Percentiles rank a stretch among this genome's conserved stretches.
Evolutionary conservation across 192 early-diverging fungal species (phyloP).

Genomic region (Kickxella alabastrina): DNA sequence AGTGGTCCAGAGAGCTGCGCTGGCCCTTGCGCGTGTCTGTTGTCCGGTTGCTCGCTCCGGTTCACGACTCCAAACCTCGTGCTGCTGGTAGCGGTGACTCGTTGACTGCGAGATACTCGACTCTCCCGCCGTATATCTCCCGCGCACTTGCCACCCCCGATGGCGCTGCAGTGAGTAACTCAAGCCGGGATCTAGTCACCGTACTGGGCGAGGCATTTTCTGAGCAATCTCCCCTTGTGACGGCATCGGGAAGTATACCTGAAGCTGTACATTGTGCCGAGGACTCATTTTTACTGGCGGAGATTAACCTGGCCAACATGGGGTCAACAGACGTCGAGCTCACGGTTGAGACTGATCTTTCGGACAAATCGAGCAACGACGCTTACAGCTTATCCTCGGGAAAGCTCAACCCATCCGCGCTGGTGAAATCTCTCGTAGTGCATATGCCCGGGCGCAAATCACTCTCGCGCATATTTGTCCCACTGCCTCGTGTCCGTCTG

Average conservation of each 20-base stretch:
- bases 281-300: conserved; percentile 33
- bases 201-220: conserved; percentile 9
- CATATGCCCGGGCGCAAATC: conserved; percentile 13
- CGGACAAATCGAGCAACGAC: not conserved
- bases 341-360: conserved; percentile 27
- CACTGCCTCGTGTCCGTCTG: conserved; percentile 22
- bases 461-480: conserved; percentile 22
- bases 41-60: conserved; percentile 17
- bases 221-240: not conserved
- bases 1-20: conserved; percentile 32
- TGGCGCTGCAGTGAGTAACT: not conserved
- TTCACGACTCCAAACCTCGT: conserved; percentile 1
- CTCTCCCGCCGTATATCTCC: conserved; percentile 31
- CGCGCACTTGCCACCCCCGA: conserved; percentile 4
- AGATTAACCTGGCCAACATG: conserved; percentile 21
- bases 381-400: not conserved
- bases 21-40: conserved; percentile 38
- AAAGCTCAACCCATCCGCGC: not conserved
- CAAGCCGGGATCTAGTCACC: conserved; percentile 3
- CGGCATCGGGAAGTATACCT: no score
- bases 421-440: not conserved
- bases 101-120: conserved; percentile 13
- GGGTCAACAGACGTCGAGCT: conserved; percentile 20
- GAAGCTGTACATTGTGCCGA: no score
- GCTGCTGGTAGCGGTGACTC: not conserved